These are phyloP conservation scores for Streptanthus diversifolius DNA, from an alignment of 345 rosid genomes.

Conservation along the genomic window DNA sequence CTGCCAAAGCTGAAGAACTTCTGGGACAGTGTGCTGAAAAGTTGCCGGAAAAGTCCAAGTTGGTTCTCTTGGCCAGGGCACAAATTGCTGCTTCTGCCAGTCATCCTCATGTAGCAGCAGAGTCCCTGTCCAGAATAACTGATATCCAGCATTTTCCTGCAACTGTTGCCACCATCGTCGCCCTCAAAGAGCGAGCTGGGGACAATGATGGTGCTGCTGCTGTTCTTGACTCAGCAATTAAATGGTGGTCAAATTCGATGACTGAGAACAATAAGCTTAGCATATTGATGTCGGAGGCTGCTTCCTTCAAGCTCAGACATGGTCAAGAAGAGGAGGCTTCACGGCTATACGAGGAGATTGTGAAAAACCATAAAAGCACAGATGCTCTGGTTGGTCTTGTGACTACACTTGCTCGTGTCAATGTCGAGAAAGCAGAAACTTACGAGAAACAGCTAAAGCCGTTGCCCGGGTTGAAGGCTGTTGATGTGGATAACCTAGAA, in stretches of 20 bases:
- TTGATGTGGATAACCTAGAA: constrained; percentile 76
- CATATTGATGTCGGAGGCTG: constrained; percentile 85
- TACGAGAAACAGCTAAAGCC: constrained; percentile 79
- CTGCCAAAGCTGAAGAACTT: constrained; percentile 76
- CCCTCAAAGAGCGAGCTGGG: constrained; percentile 89
- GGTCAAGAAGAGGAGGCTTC: constrained; percentile 83
- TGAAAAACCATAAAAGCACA: constrained; percentile 57
- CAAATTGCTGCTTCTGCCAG: constrained; percentile 89
- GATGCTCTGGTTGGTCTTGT: constrained; percentile 87
- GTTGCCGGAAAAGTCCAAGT: constrained; percentile 62
- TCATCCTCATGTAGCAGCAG: constrained; percentile 78
- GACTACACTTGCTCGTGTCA: constrained; percentile 72
- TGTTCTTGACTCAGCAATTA: constrained; percentile 72
- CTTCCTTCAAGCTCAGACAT: constrained; percentile 86
- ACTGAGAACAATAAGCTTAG: constrained; percentile 63
- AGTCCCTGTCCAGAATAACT: constrained; percentile 62
- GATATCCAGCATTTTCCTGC: constrained; percentile 94
- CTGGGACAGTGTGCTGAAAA: constrained; percentile 65
- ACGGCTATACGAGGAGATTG: constrained; percentile 73
- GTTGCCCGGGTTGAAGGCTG: constrained; percentile 61
- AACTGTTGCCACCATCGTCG: constrained; percentile 84
- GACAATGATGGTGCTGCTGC: constrained; percentile 75
- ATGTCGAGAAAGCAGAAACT: constrained; percentile 82
- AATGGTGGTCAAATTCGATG: constrained; percentile 93
- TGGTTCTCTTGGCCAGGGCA: constrained; percentile 77